phyloP scores from a whole-genome alignment of 306 rosid species.

The Cucurbita pepo region DNA sequence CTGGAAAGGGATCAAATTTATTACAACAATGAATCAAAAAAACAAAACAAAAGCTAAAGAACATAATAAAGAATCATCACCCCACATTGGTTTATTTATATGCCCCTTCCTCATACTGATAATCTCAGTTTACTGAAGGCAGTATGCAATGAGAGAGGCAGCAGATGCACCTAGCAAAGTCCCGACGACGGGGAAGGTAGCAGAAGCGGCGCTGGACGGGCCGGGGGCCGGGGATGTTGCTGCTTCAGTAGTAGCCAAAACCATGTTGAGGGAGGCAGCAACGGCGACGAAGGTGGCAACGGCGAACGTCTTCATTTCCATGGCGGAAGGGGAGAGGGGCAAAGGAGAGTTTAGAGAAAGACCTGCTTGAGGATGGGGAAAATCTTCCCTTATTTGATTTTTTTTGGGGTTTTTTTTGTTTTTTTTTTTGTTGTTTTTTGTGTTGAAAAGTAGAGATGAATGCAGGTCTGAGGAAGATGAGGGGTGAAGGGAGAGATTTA shows the following conservation, averaged over 20 bases:
- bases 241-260: not conserved
- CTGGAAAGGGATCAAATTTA: constrained; percentile 1
- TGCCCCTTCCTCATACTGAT: not conserved
- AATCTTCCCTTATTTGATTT: not conserved
- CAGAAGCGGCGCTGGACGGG: not conserved
- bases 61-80: not conserved
- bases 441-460: not conserved
- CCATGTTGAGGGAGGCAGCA: not conserved
- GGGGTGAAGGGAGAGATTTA: not conserved
- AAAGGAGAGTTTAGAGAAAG: not conserved
- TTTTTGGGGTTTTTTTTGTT: not conserved
- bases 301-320: constrained; percentile 2
- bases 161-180: constrained; percentile 40
- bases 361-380: not conserved
- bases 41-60: not conserved
- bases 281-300: not conserved
- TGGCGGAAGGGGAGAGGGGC: not conserved
- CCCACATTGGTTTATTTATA: not conserved
- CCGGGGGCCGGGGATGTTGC: not conserved
- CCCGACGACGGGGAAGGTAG: constrained; percentile 28
- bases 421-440: not conserved
- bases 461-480: not conserved
- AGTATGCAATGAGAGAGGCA: constrained; percentile 29
- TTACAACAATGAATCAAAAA: not conserved
- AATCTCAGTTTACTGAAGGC: constrained; percentile 3